Conservation (phyloP, 768 basidiomycete genomes). For the Filobasidium wieringae region DNA sequence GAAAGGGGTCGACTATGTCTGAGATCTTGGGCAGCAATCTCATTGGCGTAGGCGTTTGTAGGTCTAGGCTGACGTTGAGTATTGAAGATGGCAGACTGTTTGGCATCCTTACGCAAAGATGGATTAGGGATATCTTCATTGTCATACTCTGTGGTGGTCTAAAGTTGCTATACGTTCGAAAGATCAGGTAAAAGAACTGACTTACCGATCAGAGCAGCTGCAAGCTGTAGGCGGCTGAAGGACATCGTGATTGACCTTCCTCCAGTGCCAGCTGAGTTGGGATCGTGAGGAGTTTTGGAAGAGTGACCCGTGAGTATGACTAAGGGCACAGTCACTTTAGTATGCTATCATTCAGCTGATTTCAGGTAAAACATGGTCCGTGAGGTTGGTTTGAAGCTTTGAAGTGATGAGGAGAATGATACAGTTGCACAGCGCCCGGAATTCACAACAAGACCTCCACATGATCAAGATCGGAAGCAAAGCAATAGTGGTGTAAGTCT, state of each 20-base stretch:
- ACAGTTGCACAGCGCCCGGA: no score
- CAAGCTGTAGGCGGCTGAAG: conserved; percentile 76
- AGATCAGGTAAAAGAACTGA: conserved; percentile 7
- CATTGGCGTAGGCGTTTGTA: not conserved
- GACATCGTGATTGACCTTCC: conserved; percentile 28
- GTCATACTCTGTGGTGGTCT: conserved; percentile 68
- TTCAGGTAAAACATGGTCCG: no score
- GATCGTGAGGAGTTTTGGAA: no score
- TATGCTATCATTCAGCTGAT: no score
- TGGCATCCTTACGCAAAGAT: not conserved
- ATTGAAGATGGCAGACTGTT: conserved; percentile 64
- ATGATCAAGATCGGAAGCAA: no score
- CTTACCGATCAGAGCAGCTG: conserved; percentile 72
- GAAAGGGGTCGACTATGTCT: not conserved
- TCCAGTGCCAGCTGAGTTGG: no score
- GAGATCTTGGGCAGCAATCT: not conserved
- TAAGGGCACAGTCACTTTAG: no score
- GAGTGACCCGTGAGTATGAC: no score
- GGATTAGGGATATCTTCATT: conserved; percentile 57
- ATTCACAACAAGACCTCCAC: no score
- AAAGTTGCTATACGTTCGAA: not conserved
- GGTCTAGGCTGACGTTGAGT: not conserved
- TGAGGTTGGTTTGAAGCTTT: no score
- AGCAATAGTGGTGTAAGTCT: no score
- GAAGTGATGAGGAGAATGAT: no score